phyloP scores from a whole-genome alignment of 208 protist species.

The Naegleria lovaniensis region DNA sequence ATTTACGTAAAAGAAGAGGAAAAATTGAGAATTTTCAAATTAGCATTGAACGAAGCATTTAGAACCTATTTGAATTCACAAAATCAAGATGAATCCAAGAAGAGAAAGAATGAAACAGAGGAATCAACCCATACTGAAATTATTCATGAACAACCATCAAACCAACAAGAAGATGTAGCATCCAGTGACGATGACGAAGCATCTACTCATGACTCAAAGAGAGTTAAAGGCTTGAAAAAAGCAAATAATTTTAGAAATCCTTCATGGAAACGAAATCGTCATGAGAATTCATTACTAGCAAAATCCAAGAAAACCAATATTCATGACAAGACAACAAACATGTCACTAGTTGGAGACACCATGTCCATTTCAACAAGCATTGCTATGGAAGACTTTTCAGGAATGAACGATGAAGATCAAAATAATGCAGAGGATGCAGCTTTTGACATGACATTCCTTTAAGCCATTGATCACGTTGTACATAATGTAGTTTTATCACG shows the following conservation, averaged over 20 bases:
- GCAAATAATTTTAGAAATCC: not conserved
- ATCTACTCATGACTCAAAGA: not conserved
- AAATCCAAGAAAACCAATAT: not conserved
- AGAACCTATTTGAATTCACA: not conserved
- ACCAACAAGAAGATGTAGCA: not conserved
- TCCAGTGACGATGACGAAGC: not conserved
- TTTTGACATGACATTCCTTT: conserved; percentile 1
- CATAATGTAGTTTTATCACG: no score
- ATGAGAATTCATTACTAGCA: not conserved
- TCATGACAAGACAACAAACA: not conserved
- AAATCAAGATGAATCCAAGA: not conserved
- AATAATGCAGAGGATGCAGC: not conserved
- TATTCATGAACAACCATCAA: not conserved
- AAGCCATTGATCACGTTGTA: not conserved
- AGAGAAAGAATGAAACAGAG: not conserved
- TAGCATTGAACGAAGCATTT: not conserved
- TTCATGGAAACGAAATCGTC: not conserved
- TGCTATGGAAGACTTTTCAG: not conserved
- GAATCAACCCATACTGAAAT: not conserved
- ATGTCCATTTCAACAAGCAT: not conserved
- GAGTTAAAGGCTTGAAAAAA: not conserved
- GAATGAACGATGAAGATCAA: not conserved
- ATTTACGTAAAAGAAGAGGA: not conserved
- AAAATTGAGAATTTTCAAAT: not conserved
- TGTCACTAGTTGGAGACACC: not conserved